Evolutionary conservation across 2,329 filamentous ascomycete genomes (phyloP).

Genomic region (Colletotrichum tamarilloi): DNA sequence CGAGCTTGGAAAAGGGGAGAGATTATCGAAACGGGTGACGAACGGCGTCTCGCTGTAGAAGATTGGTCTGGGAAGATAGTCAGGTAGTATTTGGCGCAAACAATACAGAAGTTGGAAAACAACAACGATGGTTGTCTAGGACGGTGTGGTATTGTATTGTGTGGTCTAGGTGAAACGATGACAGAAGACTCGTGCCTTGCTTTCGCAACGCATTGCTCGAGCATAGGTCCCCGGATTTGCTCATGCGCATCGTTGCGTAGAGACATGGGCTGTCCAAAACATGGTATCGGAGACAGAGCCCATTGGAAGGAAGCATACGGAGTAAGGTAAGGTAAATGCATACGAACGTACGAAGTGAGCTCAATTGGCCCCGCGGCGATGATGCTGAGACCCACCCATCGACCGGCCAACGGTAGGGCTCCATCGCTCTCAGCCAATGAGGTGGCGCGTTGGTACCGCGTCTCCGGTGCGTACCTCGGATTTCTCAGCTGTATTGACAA

Average conservation of each 20-base stretch:
- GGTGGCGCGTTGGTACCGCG: slow-evolving; percentile 19
- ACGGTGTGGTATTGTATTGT: background rate
- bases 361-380: slow-evolving; percentile 1
- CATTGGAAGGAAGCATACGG: background rate
- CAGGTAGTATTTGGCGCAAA: background rate
- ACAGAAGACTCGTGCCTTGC: slow-evolving; percentile 23
- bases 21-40: background rate
- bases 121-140: slow-evolving; percentile 16
- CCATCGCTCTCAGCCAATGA: slow-evolving; percentile 14
- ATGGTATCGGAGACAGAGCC: slow-evolving; percentile 6
- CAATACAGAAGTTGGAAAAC: background rate
- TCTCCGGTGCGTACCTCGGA: slow-evolving; percentile 23
- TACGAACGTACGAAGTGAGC: background rate
- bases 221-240: slow-evolving; percentile 25
- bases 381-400: slow-evolving; percentile 8
- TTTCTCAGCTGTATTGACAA: slow-evolving; percentile 22
- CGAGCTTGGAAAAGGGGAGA: background rate
- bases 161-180: slow-evolving; percentile 13
- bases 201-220: slow-evolving; percentile 7
- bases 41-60: background rate
- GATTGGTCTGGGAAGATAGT: background rate
- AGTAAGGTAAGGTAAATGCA: no score
- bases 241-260: slow-evolving; percentile 28
- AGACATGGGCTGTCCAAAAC: slow-evolving; percentile 19
- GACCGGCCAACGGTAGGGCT: slow-evolving; percentile 21